Conservation (phyloP, 2,329 filamentous ascomycete genomes). For the Lachnellula cervina region DNA sequence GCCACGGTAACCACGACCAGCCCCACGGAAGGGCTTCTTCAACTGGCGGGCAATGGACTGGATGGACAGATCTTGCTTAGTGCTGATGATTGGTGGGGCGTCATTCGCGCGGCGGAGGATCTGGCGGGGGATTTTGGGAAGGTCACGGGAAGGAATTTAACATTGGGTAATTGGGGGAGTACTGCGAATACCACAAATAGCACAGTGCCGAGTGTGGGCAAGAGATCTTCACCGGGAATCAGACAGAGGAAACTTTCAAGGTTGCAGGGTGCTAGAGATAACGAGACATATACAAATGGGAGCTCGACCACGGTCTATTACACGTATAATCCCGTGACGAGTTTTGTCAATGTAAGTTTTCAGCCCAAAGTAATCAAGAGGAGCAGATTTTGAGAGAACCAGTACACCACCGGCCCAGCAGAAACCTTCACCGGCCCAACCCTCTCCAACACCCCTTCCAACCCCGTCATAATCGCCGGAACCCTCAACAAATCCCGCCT, state of each 20-base stretch:
- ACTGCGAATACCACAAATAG: background rate
- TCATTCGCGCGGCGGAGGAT: slow-evolving; percentile 62
- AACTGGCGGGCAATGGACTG: slow-evolving; percentile 29
- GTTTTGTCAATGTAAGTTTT: slow-evolving; percentile 24
- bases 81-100: slow-evolving; percentile 59
- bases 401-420: slow-evolving; percentile 41
- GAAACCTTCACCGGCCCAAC: slow-evolving; percentile 42
- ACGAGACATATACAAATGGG: slow-evolving; percentile 8
- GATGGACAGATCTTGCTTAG: slow-evolving; percentile 51
- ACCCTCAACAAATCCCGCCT: slow-evolving; percentile 61
- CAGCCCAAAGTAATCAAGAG: background rate
- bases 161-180: slow-evolving; percentile 31
- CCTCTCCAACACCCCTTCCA: slow-evolving; percentile 32
- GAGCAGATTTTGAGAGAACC: background rate
- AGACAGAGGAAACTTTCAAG: background rate
- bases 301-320: slow-evolving; percentile 23
- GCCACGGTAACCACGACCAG: slow-evolving; percentile 39
- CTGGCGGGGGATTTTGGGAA: slow-evolving; percentile 64
- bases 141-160: slow-evolving; percentile 63
- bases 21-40: slow-evolving; percentile 28
- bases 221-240: background rate
- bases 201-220: background rate
- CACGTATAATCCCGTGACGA: slow-evolving; percentile 24
- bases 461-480: slow-evolving; percentile 60
- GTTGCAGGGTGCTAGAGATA: slow-evolving; percentile 12